phyloP scores from a whole-genome alignment of 345 rosid species.

The Gossypium herbaceum region DNA sequence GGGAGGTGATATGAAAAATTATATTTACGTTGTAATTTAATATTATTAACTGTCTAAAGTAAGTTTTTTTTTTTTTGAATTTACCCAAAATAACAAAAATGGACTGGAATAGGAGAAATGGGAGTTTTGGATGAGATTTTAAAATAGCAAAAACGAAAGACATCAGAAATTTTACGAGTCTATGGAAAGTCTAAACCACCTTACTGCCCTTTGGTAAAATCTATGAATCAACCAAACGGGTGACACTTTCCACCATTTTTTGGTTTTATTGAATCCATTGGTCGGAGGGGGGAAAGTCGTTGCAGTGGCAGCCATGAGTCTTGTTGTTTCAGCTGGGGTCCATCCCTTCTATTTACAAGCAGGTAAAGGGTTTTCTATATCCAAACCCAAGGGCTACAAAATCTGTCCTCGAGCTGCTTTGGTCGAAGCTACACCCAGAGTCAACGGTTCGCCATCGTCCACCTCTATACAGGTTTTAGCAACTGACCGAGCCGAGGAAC shows the following conservation, averaged over 20 bases:
- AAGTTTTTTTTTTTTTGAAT: too few species aligned
- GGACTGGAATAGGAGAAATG: too few species aligned
- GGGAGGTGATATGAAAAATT: too few species aligned
- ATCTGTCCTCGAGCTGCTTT: constrained; percentile 34
- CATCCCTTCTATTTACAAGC: neutral
- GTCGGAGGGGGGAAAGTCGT: neutral
- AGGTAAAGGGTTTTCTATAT: neutral
- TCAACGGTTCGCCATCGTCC: constrained; percentile 23
- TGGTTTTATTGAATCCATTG: neutral
- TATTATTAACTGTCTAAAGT: too few species aligned
- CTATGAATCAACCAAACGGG: neutral
- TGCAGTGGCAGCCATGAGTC: constrained; percentile 11
- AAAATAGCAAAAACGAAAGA: too few species aligned
- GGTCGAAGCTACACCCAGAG: constrained; percentile 32
- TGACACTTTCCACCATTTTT: too few species aligned
- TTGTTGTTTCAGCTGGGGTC: constrained; percentile 9
- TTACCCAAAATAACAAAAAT: too few species aligned
- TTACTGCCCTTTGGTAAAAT: too few species aligned
- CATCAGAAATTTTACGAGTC: too few species aligned
- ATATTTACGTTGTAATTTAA: too few species aligned
- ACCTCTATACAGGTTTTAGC: neutral
- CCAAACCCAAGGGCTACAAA: neutral
- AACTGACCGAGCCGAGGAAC: constrained; percentile 52
- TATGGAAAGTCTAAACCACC: too few species aligned
- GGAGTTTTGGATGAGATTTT: too few species aligned